Base-by-base conservation (phyloP, 2,329 filamentous ascomycete genomes). In the Penicillium sclerotiorum region DNA sequence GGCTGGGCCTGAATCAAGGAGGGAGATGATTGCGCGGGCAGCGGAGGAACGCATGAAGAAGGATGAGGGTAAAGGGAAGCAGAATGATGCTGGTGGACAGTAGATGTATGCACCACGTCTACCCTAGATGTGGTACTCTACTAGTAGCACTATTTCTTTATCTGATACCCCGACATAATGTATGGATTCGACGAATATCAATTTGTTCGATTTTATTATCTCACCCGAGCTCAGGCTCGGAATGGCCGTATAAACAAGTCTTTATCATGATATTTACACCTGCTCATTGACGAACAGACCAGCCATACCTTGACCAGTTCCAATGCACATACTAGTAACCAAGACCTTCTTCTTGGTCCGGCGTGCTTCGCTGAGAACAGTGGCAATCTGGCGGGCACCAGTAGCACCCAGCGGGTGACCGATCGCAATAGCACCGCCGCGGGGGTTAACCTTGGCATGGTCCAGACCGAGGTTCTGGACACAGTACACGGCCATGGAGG, bases 401-500 rank as follows among this genome's bases (percentile, higher is more conserved):
- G 93, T 96, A 4, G 91, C 91, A 11, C 93, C 93, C 2, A 96
- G 79, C 2, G 93, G 93, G 70, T 96, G 93, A 2, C 93, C 93
- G 25, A 96, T 73, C 7, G 93, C 93, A 71, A 96, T 96, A 2
- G 93, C 93, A 27, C 93, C 93, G 47, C 93, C 93, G 52, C 94
- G 89, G 0, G 91, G 91, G 74, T 97, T 97, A n/a, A 97, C 86
- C 74, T 83, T 87, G 15, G 83, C 84, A 45, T 83, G 75, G 56
- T 86, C 81, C 71, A 85, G 47, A 65, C 83, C 64, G 8, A 78
- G 64, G 72, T 93, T 83, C 64, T 90, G 80, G 47, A 88, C 76
- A 75, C 91, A 96, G 82, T 96, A 97, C 23, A 96, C 92, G 1
- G 90, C 92, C 94, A 97, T 97, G 45, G 89, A 94, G 18, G 92